Evolutionary conservation across 2,329 filamentous ascomycete species (phyloP).

Genomic region (Colletotrichum sp.): DNA sequence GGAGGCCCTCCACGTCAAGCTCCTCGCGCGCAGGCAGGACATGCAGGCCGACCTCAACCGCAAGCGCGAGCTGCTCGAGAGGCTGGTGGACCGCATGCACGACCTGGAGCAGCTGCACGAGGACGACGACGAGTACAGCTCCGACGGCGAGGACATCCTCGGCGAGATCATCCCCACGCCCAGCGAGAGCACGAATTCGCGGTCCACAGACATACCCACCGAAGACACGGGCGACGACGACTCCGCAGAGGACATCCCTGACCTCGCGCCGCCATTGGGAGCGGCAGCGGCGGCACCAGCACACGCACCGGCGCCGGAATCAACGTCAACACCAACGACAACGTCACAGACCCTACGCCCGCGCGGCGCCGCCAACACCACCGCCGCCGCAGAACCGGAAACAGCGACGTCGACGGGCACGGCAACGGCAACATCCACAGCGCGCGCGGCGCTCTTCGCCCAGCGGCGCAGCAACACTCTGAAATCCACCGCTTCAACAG

Average conservation of each 20-base stretch:
- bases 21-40: conserved; percentile 62
- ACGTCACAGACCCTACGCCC: conserved; percentile 33
- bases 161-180: conserved; percentile 60
- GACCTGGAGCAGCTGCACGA: conserved; percentile 65
- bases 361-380: conserved; percentile 28
- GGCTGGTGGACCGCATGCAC: conserved; percentile 67
- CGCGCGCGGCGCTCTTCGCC: conserved; percentile 51
- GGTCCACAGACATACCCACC: conserved; percentile 24
- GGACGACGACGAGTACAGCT: conserved; percentile 48
- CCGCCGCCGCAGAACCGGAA: conserved; percentile 11
- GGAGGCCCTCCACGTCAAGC: conserved; percentile 64
- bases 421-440: conserved; percentile 41
- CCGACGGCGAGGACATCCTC: conserved; percentile 63
- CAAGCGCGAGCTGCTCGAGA: conserved; percentile 71
- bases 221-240: conserved; percentile 26
- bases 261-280: not conserved
- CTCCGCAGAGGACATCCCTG: not conserved
- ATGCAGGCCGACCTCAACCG: conserved; percentile 66
- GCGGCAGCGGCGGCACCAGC: not conserved
- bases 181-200: conserved; percentile 54
- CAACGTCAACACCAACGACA: not conserved
- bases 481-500: conserved; percentile 30
- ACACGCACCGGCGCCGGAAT: not conserved
- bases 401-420: conserved; percentile 27
- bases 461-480: conserved; percentile 30